A percentile compares a stretch with the other conserved stretches of the same genome.
These are phyloP conservation scores for Rhizopogon vulgaris DNA, from an alignment of 768 basidiomycete genomes.

Conservation along the genomic window DNA sequence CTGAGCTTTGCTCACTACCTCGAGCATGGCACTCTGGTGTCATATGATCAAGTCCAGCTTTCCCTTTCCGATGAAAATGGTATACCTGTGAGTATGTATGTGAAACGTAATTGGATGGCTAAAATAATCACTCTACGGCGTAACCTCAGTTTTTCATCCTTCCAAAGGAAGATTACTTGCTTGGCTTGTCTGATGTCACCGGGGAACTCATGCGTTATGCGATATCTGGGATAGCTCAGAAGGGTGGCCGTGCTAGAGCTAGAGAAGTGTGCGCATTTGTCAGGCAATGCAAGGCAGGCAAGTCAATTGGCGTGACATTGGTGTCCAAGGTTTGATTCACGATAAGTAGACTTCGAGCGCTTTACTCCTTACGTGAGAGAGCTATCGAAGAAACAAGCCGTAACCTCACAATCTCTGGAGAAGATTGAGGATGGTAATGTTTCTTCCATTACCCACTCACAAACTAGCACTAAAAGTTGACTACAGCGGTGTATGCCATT, in stretches of 20 bases:
- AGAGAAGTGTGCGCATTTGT: constrained; percentile 65
- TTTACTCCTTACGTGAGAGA: constrained; percentile 66
- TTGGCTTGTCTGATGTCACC: constrained; percentile 90
- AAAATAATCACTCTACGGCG: not conserved
- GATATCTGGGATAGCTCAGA: constrained; percentile 71
- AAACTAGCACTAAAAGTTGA: constrained; percentile 5
- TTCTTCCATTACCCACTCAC: not conserved
- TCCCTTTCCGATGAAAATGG: constrained; percentile 58
- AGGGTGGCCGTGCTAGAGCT: constrained; percentile 60
- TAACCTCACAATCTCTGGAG: constrained; percentile 80
- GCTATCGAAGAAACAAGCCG: constrained; percentile 80
- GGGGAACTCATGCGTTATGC: constrained; percentile 97
- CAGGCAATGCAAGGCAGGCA: constrained; percentile 65
- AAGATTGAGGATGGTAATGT: constrained; percentile 89
- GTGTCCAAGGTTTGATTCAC: not conserved
- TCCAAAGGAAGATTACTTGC: constrained; percentile 77
- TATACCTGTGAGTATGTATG: constrained; percentile 46
- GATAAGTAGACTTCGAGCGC: constrained; percentile 63
- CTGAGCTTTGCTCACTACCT: constrained; percentile 85
- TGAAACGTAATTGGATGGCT: constrained; percentile 3
- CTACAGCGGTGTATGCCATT: constrained; percentile 65
- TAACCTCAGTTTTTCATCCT: constrained; percentile 64
- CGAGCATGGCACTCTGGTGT: constrained; percentile 59
- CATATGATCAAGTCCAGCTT: constrained; percentile 60
- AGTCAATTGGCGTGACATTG: constrained; percentile 11